Evolutionary conservation across 2,329 filamentous ascomycete species (phyloP).

Genomic region (Trichophyton verrucosum): DNA sequence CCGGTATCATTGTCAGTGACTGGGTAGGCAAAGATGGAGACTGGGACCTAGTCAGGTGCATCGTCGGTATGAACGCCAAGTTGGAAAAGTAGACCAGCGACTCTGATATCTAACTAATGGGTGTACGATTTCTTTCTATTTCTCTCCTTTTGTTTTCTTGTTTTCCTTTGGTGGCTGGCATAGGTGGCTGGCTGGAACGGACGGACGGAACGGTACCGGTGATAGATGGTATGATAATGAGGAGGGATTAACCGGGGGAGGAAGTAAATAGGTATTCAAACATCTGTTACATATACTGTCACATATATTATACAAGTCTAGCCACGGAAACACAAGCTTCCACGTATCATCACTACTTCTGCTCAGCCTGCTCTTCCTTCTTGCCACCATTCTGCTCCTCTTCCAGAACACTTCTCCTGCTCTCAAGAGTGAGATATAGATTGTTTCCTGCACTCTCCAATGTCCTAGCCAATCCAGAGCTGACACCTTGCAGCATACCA

Average conservation of each 20-base stretch:
- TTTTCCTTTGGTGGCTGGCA: neutral
- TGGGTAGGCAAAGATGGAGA: conserved; percentile 80
- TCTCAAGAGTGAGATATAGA: conserved; percentile 79
- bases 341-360: conserved; percentile 15
- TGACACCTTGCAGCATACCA: conserved; percentile 64
- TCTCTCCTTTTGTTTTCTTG: conserved; percentile 2
- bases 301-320: conserved; percentile 5
- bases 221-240: neutral
- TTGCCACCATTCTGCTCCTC: conserved; percentile 43
- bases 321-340: neutral
- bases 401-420: conserved; percentile 66
- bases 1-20: conserved; percentile 83
- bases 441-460: conserved; percentile 70
- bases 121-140: conserved; percentile 5
- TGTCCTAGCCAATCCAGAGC: conserved; percentile 62
- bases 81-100: conserved; percentile 26
- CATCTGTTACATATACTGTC: conserved; percentile 9
- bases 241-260: neutral
- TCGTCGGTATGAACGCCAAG: conserved; percentile 81
- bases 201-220: neutral
- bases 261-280: conserved; percentile 1
- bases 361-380: conserved; percentile 51
- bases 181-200: too few relatives aligned
- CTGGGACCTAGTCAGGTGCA: conserved; percentile 79
- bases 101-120: neutral